phyloP scores from a whole-genome alignment of 441 rosid genomes.

The Dalechampia spathulata region DNA sequence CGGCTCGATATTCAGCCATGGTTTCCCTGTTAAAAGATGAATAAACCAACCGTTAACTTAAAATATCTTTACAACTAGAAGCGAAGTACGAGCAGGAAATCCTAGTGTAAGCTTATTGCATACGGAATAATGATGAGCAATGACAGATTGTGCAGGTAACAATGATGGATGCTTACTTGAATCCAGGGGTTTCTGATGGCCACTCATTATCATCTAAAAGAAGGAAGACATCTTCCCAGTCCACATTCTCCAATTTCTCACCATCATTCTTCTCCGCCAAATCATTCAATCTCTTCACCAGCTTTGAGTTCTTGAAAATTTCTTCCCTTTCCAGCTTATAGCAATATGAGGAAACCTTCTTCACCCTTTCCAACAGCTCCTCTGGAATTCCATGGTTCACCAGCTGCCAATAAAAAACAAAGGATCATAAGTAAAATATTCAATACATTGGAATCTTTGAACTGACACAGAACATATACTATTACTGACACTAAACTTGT shows the following conservation, averaged over 20 bases:
- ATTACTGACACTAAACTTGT: neutral
- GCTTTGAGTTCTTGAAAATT: slow-evolving; percentile 42
- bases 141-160: neutral
- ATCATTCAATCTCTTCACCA: slow-evolving; percentile 42
- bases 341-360: slow-evolving; percentile 48
- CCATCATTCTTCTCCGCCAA: slow-evolving; percentile 30
- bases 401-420: slow-evolving; percentile 34
- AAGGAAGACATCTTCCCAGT: slow-evolving; percentile 80
- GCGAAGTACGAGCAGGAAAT: too few relatives aligned
- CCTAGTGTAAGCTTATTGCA: too few relatives aligned
- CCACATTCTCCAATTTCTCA: slow-evolving; percentile 54
- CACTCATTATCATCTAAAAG: slow-evolving; percentile 55
- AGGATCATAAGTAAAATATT: neutral
- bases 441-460: neutral
- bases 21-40: slow-evolving; percentile 42
- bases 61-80: too few relatives aligned
- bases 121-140: too few relatives aligned
- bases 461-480: neutral
- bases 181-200: slow-evolving; percentile 50
- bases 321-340: slow-evolving; percentile 68
- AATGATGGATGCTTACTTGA: slow-evolving; percentile 40
- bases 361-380: slow-evolving; percentile 66
- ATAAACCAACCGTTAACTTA: neutral
- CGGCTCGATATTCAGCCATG: slow-evolving; percentile 58
- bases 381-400: slow-evolving; percentile 73